Percentiles rank a stretch among this genome's conserved stretches.
Evolutionary conservation across 2,329 filamentous ascomycete genomes (phyloP).

Genomic region (Daldinia sp.): DNA sequence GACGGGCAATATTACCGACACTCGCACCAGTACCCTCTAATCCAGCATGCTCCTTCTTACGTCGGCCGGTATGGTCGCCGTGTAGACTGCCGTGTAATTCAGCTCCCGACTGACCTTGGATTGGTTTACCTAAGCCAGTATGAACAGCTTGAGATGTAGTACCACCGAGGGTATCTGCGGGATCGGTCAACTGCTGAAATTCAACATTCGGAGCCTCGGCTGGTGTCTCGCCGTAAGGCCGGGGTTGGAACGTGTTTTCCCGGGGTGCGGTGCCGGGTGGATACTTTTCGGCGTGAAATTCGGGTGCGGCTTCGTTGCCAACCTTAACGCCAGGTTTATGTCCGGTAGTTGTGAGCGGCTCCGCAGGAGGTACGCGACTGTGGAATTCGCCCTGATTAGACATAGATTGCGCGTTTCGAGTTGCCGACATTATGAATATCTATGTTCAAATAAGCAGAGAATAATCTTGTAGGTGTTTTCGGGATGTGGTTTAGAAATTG

Average conservation of each 20-base stretch:
- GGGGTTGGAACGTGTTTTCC: slow-evolving; percentile 52
- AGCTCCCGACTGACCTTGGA: slow-evolving; percentile 52
- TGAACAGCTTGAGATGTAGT: slow-evolving; percentile 57
- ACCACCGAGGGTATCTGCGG: slow-evolving; percentile 52
- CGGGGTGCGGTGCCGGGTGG: slow-evolving; percentile 70
- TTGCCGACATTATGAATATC: slow-evolving; percentile 38
- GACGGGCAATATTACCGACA: slow-evolving; percentile 39
- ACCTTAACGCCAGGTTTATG: slow-evolving; percentile 70
- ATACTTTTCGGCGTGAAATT: slow-evolving; percentile 69
- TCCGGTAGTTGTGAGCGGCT: slow-evolving; percentile 62
- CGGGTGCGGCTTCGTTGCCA: slow-evolving; percentile 65
- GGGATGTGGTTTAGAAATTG: background rate
- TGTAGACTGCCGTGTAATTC: slow-evolving; percentile 48
- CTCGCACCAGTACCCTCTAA: slow-evolving; percentile 52
- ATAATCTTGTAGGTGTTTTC: background rate
- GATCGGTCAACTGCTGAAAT: slow-evolving; percentile 38
- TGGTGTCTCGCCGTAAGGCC: slow-evolving; percentile 48
- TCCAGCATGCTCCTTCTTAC: slow-evolving; percentile 51
- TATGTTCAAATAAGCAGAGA: background rate
- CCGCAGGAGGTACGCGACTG: slow-evolving; percentile 57
- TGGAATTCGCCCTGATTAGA: slow-evolving; percentile 65
- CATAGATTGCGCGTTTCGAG: slow-evolving; percentile 60
- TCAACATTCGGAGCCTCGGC: slow-evolving; percentile 44
- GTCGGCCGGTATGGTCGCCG: slow-evolving; percentile 46
- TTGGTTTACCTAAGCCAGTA: slow-evolving; percentile 54